These are phyloP conservation scores for Saccharomyces eubayanus DNA, from an alignment of 805 yeast genomes.

Conservation along the genomic window DNA sequence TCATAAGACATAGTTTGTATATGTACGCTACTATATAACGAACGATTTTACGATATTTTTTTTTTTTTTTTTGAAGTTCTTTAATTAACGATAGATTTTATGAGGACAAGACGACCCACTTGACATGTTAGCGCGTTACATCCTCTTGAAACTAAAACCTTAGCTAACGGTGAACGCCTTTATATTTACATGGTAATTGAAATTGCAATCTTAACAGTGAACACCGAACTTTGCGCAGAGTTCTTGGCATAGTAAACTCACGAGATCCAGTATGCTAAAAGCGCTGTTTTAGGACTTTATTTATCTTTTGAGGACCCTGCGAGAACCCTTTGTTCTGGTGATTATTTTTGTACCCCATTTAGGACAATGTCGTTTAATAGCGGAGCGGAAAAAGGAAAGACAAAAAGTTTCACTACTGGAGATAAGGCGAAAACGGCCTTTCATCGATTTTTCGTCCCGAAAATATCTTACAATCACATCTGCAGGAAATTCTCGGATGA, in stretches of 20 bases:
- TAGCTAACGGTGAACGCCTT: too few relatives aligned
- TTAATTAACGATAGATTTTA: not conserved
- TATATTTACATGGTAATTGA: too few relatives aligned
- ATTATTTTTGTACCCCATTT: not conserved
- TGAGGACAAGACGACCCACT: not conserved
- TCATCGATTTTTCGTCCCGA: not conserved
- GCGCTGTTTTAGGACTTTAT: not conserved
- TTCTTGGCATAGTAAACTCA: not conserved
- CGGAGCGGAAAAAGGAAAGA: not conserved
- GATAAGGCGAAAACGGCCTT: not conserved
- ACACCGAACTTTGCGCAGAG: not conserved
- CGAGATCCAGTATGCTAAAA: not conserved
- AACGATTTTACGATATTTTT: not conserved
- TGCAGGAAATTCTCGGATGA: not conserved
- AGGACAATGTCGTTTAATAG: not conserved
- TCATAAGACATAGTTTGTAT: not conserved
- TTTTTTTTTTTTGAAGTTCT: not conserved
- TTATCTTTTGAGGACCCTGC: not conserved
- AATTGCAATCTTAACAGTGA: not conserved
- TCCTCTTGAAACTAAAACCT: too few relatives aligned
- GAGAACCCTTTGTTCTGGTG: not conserved
- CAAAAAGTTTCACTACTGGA: not conserved
- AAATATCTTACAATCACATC: not conserved
- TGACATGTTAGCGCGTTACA: not conserved
- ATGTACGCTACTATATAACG: not conserved